Conservation (phyloP, 495 filamentous ascomycete genomes). For the Diplogelasinospora grovesii region DNA sequence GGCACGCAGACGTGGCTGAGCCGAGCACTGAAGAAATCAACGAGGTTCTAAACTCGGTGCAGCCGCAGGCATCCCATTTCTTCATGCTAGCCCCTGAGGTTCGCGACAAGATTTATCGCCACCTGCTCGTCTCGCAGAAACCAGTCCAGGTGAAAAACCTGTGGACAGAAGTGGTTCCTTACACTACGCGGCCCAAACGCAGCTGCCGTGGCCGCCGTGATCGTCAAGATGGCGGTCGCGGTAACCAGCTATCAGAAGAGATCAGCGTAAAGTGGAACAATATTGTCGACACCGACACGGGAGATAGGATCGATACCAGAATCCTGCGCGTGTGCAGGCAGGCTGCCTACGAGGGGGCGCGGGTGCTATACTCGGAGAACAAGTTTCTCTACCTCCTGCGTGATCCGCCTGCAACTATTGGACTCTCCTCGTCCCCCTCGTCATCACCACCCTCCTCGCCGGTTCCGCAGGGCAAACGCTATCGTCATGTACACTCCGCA, state of each 20-base stretch:
- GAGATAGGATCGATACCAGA: slow-evolving; percentile 15
- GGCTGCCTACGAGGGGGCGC: slow-evolving; percentile 21
- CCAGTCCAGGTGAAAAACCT: slow-evolving; percentile 27
- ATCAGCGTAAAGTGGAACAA: no score
- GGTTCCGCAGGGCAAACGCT: not conserved
- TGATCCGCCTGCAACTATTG: slow-evolving; percentile 17
- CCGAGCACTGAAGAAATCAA: not conserved
- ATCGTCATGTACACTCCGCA: not conserved
- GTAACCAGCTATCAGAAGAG: not conserved
- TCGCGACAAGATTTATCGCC: slow-evolving; percentile 28
- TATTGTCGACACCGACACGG: not conserved
- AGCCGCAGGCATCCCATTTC: slow-evolving; percentile 3
- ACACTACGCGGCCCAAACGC: slow-evolving; percentile 9
- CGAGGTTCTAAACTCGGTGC: no score
- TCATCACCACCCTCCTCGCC: not conserved
- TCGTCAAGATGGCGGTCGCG: not conserved
- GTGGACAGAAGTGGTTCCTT: slow-evolving; percentile 25
- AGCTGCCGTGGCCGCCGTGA: not conserved
- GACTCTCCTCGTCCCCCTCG: no score
- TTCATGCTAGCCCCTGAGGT: slow-evolving; percentile 27
- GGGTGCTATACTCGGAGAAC: slow-evolving; percentile 36
- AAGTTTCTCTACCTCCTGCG: slow-evolving; percentile 33
- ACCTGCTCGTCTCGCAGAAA: slow-evolving; percentile 24
- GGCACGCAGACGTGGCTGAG: no score
- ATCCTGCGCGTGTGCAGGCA: slow-evolving; percentile 28